Evolutionary conservation across 176 grass and related monocot genomes (phyloP).

Genomic region (Dendrocalamus sinicus): DNA sequence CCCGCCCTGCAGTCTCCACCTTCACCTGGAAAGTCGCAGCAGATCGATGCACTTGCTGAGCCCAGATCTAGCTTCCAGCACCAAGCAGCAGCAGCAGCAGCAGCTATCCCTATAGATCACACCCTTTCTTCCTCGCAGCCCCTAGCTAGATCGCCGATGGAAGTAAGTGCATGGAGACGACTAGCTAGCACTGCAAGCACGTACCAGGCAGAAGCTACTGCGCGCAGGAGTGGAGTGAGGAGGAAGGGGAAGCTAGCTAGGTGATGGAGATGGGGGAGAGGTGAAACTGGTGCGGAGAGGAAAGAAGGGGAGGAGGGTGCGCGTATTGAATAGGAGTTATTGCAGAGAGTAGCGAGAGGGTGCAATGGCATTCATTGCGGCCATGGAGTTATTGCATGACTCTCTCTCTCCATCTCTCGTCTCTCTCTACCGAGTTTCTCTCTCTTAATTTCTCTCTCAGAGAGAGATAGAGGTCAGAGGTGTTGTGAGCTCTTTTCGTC

Average conservation of each 20-base stretch:
- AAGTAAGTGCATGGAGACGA: background rate
- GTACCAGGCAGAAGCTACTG: background rate
- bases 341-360: constrained; percentile 81
- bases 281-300: constrained; percentile 33
- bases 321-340: constrained; percentile 83
- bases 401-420: background rate
- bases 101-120: background rate
- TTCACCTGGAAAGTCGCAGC: background rate
- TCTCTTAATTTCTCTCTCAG: too few relatives aligned
- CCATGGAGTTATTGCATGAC: constrained; percentile 66
- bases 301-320: constrained; percentile 42
- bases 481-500: too few relatives aligned
- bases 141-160: background rate
- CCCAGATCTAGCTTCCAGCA: constrained; percentile 46
- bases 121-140: background rate
- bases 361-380: constrained; percentile 97
- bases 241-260: background rate
- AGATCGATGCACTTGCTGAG: background rate
- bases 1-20: background rate
- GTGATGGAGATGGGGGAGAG: constrained; percentile 23
- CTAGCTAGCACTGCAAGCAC: background rate
- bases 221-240: background rate
- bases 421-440: too few relatives aligned
- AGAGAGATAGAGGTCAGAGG: background rate
- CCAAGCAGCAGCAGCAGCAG: background rate